These are phyloP conservation scores for Fraxinus sp. DNA, from an alignment of 305 asterid species.

Conservation along the genomic window DNA sequence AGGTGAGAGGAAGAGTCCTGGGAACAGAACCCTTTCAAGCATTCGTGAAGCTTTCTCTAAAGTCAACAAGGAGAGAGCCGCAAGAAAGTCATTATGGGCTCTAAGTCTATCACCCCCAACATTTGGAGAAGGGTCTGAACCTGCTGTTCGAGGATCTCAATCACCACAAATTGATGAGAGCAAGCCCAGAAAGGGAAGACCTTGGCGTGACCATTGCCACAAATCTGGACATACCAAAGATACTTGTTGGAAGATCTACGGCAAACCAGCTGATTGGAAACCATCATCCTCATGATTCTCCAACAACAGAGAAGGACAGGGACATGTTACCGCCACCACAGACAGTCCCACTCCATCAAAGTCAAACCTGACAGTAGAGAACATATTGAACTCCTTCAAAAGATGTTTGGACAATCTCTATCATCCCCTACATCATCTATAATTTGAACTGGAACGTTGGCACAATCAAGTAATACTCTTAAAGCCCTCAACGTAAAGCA, in stretches of 20 bases:
- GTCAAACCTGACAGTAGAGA: neutral
- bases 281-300: neutral
- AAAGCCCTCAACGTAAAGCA: neutral
- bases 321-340: no score
- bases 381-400: neutral
- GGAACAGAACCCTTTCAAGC: no score
- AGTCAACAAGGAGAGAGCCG: neutral
- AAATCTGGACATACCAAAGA: neutral
- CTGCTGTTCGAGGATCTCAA: neutral
- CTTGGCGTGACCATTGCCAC: neutral
- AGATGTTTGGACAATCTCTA: neutral
- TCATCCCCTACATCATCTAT: neutral
- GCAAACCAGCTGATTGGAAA: neutral
- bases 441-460: neutral
- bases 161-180: neutral
- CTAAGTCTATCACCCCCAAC: neutral
- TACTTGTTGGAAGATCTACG: neutral
- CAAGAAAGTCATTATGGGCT: neutral
- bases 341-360: neutral
- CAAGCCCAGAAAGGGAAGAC: neutral
- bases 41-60: neutral
- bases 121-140: neutral
- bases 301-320: neutral
- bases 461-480: neutral
- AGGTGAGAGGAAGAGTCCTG: neutral